Evolutionary conservation across 768 basidiomycete species (phyloP), one percentile per base, ranked within the genome.

Genomic region (Chalciporus piperatus): DNA sequence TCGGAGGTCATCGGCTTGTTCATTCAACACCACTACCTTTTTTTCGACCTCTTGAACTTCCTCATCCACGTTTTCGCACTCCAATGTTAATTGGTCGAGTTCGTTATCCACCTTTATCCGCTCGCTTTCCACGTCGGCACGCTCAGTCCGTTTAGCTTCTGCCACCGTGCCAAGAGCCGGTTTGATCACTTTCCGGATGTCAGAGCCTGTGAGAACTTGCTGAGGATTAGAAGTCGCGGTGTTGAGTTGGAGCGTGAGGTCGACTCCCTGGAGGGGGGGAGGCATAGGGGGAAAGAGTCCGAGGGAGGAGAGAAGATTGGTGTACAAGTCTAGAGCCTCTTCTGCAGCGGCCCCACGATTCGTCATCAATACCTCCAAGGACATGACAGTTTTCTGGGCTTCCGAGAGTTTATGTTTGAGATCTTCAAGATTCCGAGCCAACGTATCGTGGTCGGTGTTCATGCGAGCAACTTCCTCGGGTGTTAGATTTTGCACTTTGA

Each of bases 391-490:
- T 62, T 85, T 82, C 52, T 86, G 84, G 2, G 86, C 82, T 59
- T 94, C 87, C 0, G 82, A 69, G 8, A 91, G 81, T 63, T 87
- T 92, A 54, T 81, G 74, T 56, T 82, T 86, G 48, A 94, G 80
- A 54, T 90, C 89, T 56, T 87, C 84, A 48, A 93, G 70, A 58
- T 80, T 87, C 45, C 83, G 80, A 4, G 81, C 74, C 32, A 96
- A 76, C 23, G 76, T 82, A 59, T 94, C 90, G 51, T 92, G 87
- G 57, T 98, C 94, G 5, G 83, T 83, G 60, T 87, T 94, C 91
- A 99, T 95, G 33, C 84, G 84, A 48, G 81, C 71, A 38, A 97
- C 92, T 69, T 99, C 95, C 67, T 95, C 92, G 0, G 89, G 88
- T 2, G 89, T 82, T 40, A 99, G 78, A 62, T 97, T 95, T 68